Conservation (phyloP, 1,139 yeast genomes). For the Pichia terricola region DNA sequence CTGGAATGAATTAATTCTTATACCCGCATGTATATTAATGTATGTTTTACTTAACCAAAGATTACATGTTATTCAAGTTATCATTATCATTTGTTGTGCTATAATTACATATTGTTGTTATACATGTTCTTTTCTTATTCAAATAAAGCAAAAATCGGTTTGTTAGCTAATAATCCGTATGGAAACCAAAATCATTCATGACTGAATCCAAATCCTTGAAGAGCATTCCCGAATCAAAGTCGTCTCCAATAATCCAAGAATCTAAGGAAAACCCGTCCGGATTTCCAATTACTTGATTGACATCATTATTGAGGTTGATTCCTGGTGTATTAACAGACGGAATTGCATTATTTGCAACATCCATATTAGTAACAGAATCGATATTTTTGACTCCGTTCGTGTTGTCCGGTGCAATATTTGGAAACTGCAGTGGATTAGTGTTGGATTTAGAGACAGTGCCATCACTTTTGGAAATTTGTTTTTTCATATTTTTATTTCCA, state of each 20-base stretch:
- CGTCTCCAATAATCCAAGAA: constrained; percentile 27
- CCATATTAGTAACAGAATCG: not conserved
- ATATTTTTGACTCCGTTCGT: not conserved
- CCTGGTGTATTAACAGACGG: not conserved
- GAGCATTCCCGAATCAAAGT: constrained; percentile 52
- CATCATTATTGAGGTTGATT: not conserved
- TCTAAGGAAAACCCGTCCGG: constrained; percentile 12
- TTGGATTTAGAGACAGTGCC: not conserved
- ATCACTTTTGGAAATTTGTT: not conserved
- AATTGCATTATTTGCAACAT: not conserved
- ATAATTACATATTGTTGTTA: too few relatives aligned
- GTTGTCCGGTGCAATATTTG: not conserved
- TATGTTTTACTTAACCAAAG: too few relatives aligned
- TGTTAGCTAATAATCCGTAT: constrained; percentile 26
- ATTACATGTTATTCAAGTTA: too few relatives aligned
- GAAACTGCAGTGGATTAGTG: not conserved
- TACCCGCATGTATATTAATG: too few relatives aligned
- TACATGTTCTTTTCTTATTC: too few relatives aligned
- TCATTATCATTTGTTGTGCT: too few relatives aligned
- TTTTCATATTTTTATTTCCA: not conserved
- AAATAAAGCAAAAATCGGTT: too few relatives aligned
- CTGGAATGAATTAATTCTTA: too few relatives aligned
- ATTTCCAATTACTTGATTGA: not conserved
- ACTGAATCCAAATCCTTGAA: constrained; percentile 89
- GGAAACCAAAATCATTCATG: constrained; percentile 93